Base-by-base conservation (phyloP, 352 stramenopile genomes). In the Globisporangium cystogenes region DNA sequence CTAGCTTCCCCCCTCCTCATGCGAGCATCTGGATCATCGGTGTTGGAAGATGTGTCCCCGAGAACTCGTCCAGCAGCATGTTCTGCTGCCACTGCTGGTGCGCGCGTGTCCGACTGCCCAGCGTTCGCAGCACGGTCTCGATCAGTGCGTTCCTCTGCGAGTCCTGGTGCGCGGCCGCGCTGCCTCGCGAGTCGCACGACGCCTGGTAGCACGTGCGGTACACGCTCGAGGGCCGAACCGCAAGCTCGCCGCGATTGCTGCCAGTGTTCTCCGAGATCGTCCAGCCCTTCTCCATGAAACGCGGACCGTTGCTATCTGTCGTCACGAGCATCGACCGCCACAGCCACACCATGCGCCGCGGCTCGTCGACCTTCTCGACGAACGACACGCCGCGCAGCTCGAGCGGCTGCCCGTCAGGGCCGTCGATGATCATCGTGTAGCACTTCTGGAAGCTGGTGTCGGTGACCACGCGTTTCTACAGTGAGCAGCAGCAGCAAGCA, bases 351-450 rank as follows among this genome's bases (percentile, higher is more conserved):
- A 42, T 26, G n/a, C 55, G 55, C 11, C 39, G 31, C 18, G 48
- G 27, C 16, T 62, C 49, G 37, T 52, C 35, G 27, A 56, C 39
- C 40, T 26, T 36, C 23, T 52, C 35, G 26, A 57, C 49, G 26
- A 43, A 35, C 29, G 55, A 52, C 12, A 45, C 41, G 4, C 55
- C 55, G 14, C 39, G 55, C 20, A 62, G 16, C 41, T 56, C 43
- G 15, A 62, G 4, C 20, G 29, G 26, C 3, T 42, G 35, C 0
- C 41, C 49, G 18, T 54, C 37, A 1, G 41, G 55, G 7, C 35
- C 48, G 18, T 56, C 48, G n/a, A 62, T 53, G 8, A 53, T 11
- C 43, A 62, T 55, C n/a, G 39, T 62, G 27, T 43, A 62, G 48
- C 40, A 52, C 48, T 62, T 62, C 16, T 62, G 48, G 18, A 43